Evolutionary conservation across 2,329 filamentous ascomycete species (phyloP).

Genomic region (Botrytis galanthina): DNA sequence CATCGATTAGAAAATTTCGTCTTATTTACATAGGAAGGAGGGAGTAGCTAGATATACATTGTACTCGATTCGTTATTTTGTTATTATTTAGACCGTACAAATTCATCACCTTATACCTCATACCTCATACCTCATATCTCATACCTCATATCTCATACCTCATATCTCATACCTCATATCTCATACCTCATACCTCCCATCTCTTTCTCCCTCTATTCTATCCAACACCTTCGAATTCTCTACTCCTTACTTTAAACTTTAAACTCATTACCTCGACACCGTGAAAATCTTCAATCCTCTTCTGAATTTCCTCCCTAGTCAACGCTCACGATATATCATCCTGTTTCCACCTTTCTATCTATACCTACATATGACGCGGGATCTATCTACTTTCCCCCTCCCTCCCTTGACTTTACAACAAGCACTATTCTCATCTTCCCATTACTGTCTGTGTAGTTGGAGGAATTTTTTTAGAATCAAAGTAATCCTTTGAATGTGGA

Average conservation of each 20-base stretch:
- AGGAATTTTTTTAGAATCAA: too few relatives aligned
- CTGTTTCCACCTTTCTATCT: neutral
- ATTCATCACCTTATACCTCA: neutral
- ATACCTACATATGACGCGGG: neutral
- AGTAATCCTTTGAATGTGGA: neutral
- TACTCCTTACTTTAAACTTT: neutral
- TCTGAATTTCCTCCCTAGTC: neutral
- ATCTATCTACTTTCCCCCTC: neutral
- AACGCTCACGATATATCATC: neutral
- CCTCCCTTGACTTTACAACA: neutral
- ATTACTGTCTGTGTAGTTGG: too few relatives aligned
- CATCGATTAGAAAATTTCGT: accelerated
- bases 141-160: neutral
- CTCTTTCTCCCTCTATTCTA: neutral
- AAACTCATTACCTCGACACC: accelerated
- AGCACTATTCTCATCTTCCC: neutral
- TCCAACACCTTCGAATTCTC: neutral
- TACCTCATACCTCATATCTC: too few relatives aligned
- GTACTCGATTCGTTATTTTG: neutral
- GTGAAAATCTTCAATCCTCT: neutral
- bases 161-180: neutral
- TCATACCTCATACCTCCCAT: too few relatives aligned
- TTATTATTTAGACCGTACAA: neutral
- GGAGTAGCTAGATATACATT: neutral
- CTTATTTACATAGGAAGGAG: neutral